A percentile compares a stretch with the other conserved stretches of the same genome.
These are phyloP conservation scores for Paraglomus brasilianum DNA, from an alignment of 192 early-diverging fungal genomes.

Conservation along the genomic window DNA sequence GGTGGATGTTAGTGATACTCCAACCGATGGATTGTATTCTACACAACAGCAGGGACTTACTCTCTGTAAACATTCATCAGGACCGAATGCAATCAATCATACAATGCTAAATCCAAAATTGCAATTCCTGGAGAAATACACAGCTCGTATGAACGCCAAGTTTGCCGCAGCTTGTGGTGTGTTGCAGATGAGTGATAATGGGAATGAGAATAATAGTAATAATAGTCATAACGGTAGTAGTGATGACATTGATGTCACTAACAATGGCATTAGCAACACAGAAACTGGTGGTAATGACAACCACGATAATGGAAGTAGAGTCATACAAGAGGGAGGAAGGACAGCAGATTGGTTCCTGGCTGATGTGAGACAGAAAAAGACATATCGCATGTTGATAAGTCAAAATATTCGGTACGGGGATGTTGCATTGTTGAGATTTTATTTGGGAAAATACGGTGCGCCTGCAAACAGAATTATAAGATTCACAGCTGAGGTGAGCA, in stretches of 20 bases:
- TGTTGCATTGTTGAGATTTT: slow-evolving; percentile 42
- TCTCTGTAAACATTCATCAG: slow-evolving; percentile 3
- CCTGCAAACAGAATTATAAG: slow-evolving; percentile 22
- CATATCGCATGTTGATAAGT: slow-evolving; percentile 45
- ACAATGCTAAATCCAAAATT: slow-evolving; percentile 9
- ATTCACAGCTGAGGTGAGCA: slow-evolving; percentile 23
- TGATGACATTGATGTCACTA: too few species aligned
- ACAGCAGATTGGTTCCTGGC: slow-evolving; percentile 40
- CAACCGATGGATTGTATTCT: background rate
- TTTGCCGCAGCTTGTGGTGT: slow-evolving; percentile 5
- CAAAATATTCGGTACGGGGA: slow-evolving; percentile 46
- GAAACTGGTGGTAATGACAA: too few species aligned
- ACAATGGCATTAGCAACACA: too few species aligned
- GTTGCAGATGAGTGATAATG: background rate
- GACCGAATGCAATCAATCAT: background rate
- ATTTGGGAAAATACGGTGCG: slow-evolving; percentile 42
- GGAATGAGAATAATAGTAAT: background rate
- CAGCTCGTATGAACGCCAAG: slow-evolving; percentile 26
- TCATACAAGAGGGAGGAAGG: slow-evolving; percentile 32
- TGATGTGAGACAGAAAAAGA: slow-evolving; percentile 45
- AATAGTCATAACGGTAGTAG: background rate
- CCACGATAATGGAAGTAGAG: too few species aligned
- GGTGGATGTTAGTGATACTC: background rate
- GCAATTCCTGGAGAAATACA: slow-evolving; percentile 28
- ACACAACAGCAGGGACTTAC: slow-evolving; percentile 14